Base-by-base conservation (phyloP, 2,329 filamentous ascomycete genomes). In the Salinomyces thailandicus region DNA sequence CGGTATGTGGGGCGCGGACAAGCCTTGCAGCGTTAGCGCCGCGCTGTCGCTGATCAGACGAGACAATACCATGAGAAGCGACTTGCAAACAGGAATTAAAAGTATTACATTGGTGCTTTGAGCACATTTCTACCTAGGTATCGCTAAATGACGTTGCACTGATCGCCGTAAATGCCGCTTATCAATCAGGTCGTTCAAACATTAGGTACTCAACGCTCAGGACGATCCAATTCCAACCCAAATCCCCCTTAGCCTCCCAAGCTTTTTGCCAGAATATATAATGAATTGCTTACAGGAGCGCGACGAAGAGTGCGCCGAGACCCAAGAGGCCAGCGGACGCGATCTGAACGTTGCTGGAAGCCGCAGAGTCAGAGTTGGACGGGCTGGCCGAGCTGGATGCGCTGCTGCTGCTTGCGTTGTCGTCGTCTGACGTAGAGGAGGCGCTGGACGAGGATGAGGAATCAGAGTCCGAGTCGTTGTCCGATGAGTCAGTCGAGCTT, bases 301-400 rank as follows among this genome's bases (percentile, higher is more conserved):
- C 53, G 37, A 53, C 57, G 39, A 59, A 47, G 42, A 61, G 46
- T n/a, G 53, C 59, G 37, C 58, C 57, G 27, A 60, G 54, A 38
- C 55, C 57, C 13, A 60, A 35, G 14, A 61, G 45, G 32, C 53
- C 56, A 24, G 48, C 55, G 22, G 52, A 54, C 12, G 52, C 59
- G 26, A 52, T 35, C 45, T 58, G 52, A 27, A 57, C 38, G 41
- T 47, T 46, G 22, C 44, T 41, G 24, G 44, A 52, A 12, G 51
- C 50, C 4, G 51, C 50, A 17, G 42, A 48, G 22, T 46, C 46
- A 27, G 18, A 17, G 30, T 20, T 19, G 22, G 36, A 33, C 15
- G 27, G 29, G 31, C 33, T 29, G 16, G 37, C 29, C 12, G 33
- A 33, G 36, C 29, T 31, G 26, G 36, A 33, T 13, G 35, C 37